Conservation (phyloP, 78 protist species). For the Chrysochromulina tobinii region DNA sequence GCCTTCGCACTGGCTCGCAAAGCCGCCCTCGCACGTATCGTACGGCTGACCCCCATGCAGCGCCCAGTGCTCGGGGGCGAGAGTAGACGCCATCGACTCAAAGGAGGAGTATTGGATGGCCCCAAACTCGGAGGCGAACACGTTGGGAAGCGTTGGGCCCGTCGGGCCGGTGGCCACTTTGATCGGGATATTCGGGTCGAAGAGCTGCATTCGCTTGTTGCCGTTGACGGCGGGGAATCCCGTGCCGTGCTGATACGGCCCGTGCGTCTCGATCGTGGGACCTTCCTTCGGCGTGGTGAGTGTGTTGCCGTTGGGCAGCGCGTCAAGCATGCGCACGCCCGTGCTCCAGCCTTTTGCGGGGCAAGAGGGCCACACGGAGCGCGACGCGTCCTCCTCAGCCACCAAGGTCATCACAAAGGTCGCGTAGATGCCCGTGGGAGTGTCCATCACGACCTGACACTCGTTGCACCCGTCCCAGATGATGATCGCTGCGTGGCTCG, state of each 20-base stretch:
- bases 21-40: background rate
- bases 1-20: background rate
- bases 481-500: constrained; percentile 43
- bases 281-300: background rate
- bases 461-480: constrained; percentile 60
- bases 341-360: constrained; percentile 51
- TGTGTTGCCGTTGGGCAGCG: constrained; percentile 12
- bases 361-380: constrained; percentile 57
- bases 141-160: background rate
- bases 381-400: constrained; percentile 36
- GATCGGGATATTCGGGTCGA: constrained; percentile 21
- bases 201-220: background rate
- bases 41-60: constrained; percentile 8
- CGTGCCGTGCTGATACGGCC: constrained; percentile 47
- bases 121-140: constrained; percentile 58
- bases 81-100: constrained; percentile 40
- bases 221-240: constrained; percentile 24
- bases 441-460: constrained; percentile 47
- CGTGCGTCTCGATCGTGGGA: constrained; percentile 48
- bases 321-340: constrained; percentile 49
- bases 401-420: constrained; percentile 45
- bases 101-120: constrained; percentile 36
- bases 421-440: constrained; percentile 29
- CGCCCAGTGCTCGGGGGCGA: constrained; percentile 12
- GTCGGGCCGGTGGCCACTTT: background rate